These are phyloP conservation scores for Smallanthus sonchifolius DNA, from an alignment of 129 eudicot species.

Conservation along the genomic window DNA sequence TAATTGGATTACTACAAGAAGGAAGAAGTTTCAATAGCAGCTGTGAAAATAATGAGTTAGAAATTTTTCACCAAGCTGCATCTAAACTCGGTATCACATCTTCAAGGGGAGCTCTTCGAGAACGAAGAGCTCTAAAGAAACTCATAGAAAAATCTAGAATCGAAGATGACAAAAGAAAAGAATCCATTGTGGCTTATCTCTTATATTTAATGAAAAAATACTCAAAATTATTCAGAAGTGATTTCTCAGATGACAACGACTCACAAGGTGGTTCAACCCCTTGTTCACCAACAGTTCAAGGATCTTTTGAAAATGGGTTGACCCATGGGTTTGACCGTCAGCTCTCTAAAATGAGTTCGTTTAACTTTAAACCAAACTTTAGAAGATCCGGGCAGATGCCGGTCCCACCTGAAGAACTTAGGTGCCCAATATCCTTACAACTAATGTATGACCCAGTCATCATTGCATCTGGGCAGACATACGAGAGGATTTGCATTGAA, in stretches of 20 bases:
- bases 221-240: constrained; percentile 80
- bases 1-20: constrained; percentile 79
- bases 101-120: constrained; percentile 85
- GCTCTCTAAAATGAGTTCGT: constrained; percentile 75
- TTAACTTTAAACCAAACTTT: constrained; percentile 69
- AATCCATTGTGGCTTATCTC: constrained; percentile 82
- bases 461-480: constrained; percentile 93
- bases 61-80: constrained; percentile 91
- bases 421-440: constrained; percentile 95
- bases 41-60: constrained; percentile 68
- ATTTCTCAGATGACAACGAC: constrained; percentile 82
- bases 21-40: constrained; percentile 66
- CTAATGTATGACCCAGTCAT: constrained; percentile 95
- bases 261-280: constrained; percentile 92
- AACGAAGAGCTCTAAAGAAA: constrained; percentile 78
- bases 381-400: constrained; percentile 76
- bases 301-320: constrained; percentile 52
- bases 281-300: constrained; percentile 87
- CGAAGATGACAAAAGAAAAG: constrained; percentile 93
- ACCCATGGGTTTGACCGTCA: constrained; percentile 72
- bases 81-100: constrained; percentile 68
- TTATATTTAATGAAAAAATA: constrained; percentile 79
- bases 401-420: constrained; percentile 85
- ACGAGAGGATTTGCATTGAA: constrained; percentile 89
- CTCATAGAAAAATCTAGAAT: constrained; percentile 71